Evolutionary conservation across 2,329 filamentous ascomycete genomes (phyloP).

Genomic region (Cladorrhinum sp.): DNA sequence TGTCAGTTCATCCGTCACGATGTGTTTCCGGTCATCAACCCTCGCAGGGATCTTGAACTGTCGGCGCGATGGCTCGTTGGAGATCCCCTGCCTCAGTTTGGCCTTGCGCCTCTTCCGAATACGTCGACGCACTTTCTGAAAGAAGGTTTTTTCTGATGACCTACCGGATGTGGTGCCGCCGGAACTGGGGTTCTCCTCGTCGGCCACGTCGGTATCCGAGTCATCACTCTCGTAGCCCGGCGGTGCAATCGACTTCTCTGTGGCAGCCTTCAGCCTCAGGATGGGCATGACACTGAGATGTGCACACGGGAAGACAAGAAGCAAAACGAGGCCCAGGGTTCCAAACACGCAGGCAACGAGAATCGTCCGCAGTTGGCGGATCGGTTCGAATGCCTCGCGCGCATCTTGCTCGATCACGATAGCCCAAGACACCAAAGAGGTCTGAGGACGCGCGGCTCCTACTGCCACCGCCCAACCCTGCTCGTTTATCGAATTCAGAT

Average conservation of each 20-base stretch:
- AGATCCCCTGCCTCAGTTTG: slow-evolving; percentile 30
- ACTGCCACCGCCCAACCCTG: slow-evolving; percentile 67
- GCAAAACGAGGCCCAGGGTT: slow-evolving; percentile 67
- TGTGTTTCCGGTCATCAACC: slow-evolving; percentile 71
- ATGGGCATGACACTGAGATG: slow-evolving; percentile 82
- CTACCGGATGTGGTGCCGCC: slow-evolving; percentile 41
- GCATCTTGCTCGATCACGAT: slow-evolving; percentile 75
- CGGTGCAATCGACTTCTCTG: slow-evolving; percentile 67
- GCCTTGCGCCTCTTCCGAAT: slow-evolving; percentile 35
- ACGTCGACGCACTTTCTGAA: slow-evolving; percentile 38
- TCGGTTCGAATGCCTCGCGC: slow-evolving; percentile 71
- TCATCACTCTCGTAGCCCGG: slow-evolving; percentile 54
- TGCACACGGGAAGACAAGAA: slow-evolving; percentile 74
- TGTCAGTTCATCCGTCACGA: slow-evolving; percentile 79
- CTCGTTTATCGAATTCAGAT: slow-evolving; percentile 71
- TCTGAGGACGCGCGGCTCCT: slow-evolving; percentile 72
- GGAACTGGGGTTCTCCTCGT: slow-evolving; percentile 46
- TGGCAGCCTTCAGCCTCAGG: slow-evolving; percentile 69
- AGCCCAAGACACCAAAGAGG: slow-evolving; percentile 73
- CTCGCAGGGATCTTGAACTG: slow-evolving; percentile 82
- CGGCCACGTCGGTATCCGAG: slow-evolving; percentile 40
- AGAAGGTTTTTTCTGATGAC: slow-evolving; percentile 41
- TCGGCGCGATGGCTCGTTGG: slow-evolving; percentile 43
- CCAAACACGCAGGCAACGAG: slow-evolving; percentile 83
- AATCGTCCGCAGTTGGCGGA: slow-evolving; percentile 71